A percentile compares a stretch with the other conserved stretches of the same genome.
Evolutionary conservation across 148 eudicot genomes (phyloP).

Genomic region (Diospyros kaki): DNA sequence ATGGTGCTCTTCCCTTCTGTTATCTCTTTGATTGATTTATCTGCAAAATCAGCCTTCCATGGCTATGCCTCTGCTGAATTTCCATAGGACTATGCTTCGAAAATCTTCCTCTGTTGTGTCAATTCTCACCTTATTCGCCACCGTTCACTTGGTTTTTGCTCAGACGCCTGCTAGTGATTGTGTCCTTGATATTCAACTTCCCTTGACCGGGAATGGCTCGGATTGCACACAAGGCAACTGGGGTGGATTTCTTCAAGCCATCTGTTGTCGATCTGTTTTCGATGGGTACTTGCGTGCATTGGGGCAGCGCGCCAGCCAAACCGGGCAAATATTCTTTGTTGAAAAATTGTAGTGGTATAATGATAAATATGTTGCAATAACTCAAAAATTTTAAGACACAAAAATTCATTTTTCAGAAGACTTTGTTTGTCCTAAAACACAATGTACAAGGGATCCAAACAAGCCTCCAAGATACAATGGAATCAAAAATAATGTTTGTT

Average conservation of each 20-base stretch:
- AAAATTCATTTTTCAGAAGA: neutral
- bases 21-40: neutral
- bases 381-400: too few relatives aligned
- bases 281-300: conserved; percentile 26
- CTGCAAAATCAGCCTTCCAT: neutral
- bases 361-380: too few relatives aligned
- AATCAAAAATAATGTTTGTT: too few relatives aligned
- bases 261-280: conserved; percentile 25
- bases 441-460: too few relatives aligned
- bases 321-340: conserved; percentile 26
- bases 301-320: conserved; percentile 22
- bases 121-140: conserved; percentile 10
- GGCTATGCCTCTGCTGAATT: neutral
- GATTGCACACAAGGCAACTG: conserved; percentile 23
- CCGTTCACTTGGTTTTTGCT: conserved; percentile 7
- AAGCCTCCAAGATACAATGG: too few relatives aligned
- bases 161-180: conserved; percentile 14
- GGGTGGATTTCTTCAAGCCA: conserved; percentile 27
- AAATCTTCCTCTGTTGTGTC: neutral
- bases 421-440: too few relatives aligned
- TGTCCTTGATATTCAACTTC: conserved; percentile 17
- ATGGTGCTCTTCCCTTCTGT: too few relatives aligned
- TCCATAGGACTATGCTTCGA: conserved; percentile 3
- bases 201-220: conserved; percentile 13
- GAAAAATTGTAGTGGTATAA: too few relatives aligned